Base-by-base conservation (phyloP, 1,139 yeast species). In the Nadsonia commutata region DNA sequence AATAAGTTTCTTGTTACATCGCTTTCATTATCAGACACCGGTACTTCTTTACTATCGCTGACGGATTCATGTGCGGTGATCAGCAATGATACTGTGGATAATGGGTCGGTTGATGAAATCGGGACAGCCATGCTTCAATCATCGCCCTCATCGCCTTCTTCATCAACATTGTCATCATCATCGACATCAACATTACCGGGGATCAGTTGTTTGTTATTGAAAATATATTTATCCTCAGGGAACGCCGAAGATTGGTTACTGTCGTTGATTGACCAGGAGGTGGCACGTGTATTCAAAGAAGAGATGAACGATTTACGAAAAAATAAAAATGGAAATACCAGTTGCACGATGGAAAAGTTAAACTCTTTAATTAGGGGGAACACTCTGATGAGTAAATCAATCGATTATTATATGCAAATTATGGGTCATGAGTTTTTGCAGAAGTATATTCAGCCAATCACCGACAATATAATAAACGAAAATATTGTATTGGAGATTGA, bases 341-440 rank as follows among this genome's bases (percentile, higher is more conserved):
- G n/a, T n/a, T n/a, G n/a, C n/a, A n/a, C n/a, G n/a, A n/a, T n/a
- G n/a, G n/a, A n/a, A n/a, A n/a, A n/a, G 18, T 75, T 76, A 57
- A 82, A 82, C 52, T 78, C 94, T 0, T 60, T 90, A 18, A 88
- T 90, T 56, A 68, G 97, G 51, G 95, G 96, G 0, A 81, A 84
- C 45, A 78, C 94, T 1, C 68, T 86, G 8, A 69, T 88, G 49
- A 79, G 95, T 0, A 84, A 83, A 56, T 72, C 94, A 0, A 59
- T 88, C 43, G 97, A 90, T 53, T 70, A 74, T 49, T 85, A 78
- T 57, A 80, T 82, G 57, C 68, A 80, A 40, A 66, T 93, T 53
- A 69, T 80, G 22, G 97, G 97, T 0, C 80, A 74, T 48, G 86
- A 80, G 49, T 85, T 84, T 55, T 62, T 90, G 40, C 82, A 27